Evolutionary conservation across 345 rosid genomes (phyloP), one percentile per base, ranked within the genome.

Genomic region (Aquilaria malaccensis): DNA sequence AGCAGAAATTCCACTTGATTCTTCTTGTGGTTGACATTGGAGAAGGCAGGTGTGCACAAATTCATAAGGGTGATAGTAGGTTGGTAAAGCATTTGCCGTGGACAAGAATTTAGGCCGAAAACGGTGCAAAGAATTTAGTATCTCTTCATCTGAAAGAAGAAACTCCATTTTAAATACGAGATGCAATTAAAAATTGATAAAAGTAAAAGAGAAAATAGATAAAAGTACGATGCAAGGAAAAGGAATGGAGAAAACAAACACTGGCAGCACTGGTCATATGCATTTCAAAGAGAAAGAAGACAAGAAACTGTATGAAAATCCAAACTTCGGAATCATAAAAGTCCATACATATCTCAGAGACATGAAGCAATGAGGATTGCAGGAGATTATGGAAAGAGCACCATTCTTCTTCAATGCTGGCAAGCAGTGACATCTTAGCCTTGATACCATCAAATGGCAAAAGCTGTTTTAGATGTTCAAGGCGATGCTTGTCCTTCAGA

Each of bases 381-480:
- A 77, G 60, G 72, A 89, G 83, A 75, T 85, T 68, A 79, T 93
- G 98, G 72, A 81, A 74, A 61, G 71, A 75, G 77, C 98, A 93
- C 97, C 98, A 93, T 61, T 83, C 89, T 80, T 87, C 85, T 80
- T 93, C 98, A 67, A 82, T 72, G 76, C 71, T 75, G 47, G 81
- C 81, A 47, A 70, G 60, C 63, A 72, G 33, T 65, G 67, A 58
- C 62, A 72, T 60, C 54, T 71, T 57, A 70, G 70, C 79, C 56
- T 71, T 78, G 63, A 48, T 65, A 58, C 74, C 81, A 52, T 75
- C 84, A 48, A 63, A 51, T 55, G 66, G 62, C 52, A 73, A 64
- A 66, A 81, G 59, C 52, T 66, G 76, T 73, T 82, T 82, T 74
- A 92, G 76, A 76, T 75, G 81, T 65, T 81, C 84, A 63, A 86